Evolutionary conservation across 2,329 filamentous ascomycete genomes (phyloP).

Genomic region (Endoconidiophora laricicola): DNA sequence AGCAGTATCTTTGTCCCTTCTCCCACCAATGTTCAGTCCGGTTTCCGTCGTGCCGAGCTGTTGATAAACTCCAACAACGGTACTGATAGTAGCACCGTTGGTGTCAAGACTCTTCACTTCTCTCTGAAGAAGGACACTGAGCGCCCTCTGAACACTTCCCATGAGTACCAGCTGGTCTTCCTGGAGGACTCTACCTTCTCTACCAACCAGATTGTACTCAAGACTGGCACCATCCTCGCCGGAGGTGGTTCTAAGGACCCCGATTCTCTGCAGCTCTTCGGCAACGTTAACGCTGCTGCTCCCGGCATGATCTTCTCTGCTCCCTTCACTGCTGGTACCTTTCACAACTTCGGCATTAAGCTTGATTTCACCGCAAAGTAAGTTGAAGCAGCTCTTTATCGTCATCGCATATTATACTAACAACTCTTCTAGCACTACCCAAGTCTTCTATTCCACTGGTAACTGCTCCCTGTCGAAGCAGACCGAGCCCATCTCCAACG

Average conservation of each 20-base stretch:
- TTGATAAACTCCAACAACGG: slow-evolving; percentile 32
- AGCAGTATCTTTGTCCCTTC: slow-evolving; percentile 40
- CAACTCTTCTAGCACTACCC: slow-evolving; percentile 28
- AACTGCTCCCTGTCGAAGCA: slow-evolving; percentile 27
- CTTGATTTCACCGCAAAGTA: slow-evolving; percentile 41
- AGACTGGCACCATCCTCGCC: slow-evolving; percentile 36
- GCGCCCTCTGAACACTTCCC: slow-evolving; percentile 38
- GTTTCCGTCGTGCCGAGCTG: slow-evolving; percentile 44
- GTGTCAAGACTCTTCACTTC: slow-evolving; percentile 46
- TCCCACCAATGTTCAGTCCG: slow-evolving; percentile 32
- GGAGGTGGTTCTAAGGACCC: slow-evolving; percentile 19
- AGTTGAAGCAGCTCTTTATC: slow-evolving; percentile 15
- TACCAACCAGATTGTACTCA: slow-evolving; percentile 36
- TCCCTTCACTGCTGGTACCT: slow-evolving; percentile 31
- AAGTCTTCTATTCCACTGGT: slow-evolving; percentile 39
- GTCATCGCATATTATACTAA: not conserved
- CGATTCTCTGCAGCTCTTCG: slow-evolving; percentile 29
- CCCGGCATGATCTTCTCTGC: slow-evolving; percentile 33
- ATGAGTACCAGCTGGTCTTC: slow-evolving; percentile 43
- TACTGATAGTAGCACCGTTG: slow-evolving; percentile 33
- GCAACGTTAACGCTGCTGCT: slow-evolving; percentile 29
- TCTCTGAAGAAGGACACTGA: slow-evolving; percentile 35
- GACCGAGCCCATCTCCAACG: slow-evolving; percentile 26
- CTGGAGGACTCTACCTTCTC: slow-evolving; percentile 30
- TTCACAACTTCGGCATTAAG: slow-evolving; percentile 46